Evolutionary conservation across 768 basidiomycete genomes (phyloP), one percentile per base, ranked within the genome.

Genomic region (Terana coerulea): DNA sequence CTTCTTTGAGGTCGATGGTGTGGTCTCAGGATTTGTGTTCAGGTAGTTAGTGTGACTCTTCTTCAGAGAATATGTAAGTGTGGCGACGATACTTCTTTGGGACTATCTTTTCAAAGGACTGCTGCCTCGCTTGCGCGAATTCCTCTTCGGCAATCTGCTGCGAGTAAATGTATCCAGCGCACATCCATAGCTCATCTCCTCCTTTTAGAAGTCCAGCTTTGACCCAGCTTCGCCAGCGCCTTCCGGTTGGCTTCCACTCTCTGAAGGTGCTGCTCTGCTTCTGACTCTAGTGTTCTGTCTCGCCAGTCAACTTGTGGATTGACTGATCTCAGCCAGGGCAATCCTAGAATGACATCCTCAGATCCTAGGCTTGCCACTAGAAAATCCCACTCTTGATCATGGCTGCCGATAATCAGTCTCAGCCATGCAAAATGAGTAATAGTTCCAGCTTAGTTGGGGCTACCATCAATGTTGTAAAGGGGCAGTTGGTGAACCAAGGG

Each of bases 21-120:
- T n/a, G n/a, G n/a, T n/a, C n/a, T n/a, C n/a, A n/a, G n/a, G 52
- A 40, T 14, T 22, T 2, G 0, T 48, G 43, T 35, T 43, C 31
- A 1, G 64, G 66, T 0, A 64, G 51, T n/a, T 54, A 30, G 30
- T 62, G 49, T 24, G 60, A 62, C 0, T 51, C 43, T 31, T 63
- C 52, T 24, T 66, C 62, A 3, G 25, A 22, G 36, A 67, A 67
- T 1, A 67, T 52, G 5, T 59, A 47, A 3, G 11, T 5, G 31
- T 34, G 62, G 6, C 49, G 45, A 8, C 54, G 55, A 40, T 55
- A 59, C 4, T 47, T 7, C 2, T 30, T 0, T 0, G 59, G 63
- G 0, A 64, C 48, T 7, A 48, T 14, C 24, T 55, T 54, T 22
- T 62, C 33, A 21, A 57, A n/a, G n/a, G n/a, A n/a, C n/a, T n/a